Conservation (phyloP, 1,139 yeast species). For the Kazachstania sp. region DNA sequence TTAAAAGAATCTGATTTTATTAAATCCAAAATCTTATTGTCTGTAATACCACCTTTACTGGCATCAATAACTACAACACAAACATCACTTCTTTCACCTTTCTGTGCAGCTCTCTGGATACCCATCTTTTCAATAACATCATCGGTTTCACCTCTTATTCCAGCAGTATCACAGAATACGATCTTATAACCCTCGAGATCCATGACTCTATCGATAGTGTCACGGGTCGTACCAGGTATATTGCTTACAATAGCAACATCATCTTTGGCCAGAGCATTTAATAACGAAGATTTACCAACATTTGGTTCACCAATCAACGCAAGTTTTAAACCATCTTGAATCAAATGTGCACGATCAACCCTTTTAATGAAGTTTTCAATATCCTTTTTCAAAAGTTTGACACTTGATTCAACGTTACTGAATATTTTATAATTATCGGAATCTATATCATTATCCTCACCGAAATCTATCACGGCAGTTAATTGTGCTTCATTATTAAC, state of each 20-base stretch:
- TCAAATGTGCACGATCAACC: slow-evolving; percentile 52
- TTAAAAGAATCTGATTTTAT: slow-evolving; percentile 31
- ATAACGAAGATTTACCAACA: slow-evolving; percentile 87
- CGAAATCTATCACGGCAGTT: slow-evolving; percentile 88
- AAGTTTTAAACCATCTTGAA: slow-evolving; percentile 65
- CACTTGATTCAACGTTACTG: slow-evolving; percentile 39
- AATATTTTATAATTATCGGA: slow-evolving; percentile 50
- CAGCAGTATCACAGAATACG: slow-evolving; percentile 88
- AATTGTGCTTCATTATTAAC: slow-evolving; percentile 62
- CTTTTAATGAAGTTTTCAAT: slow-evolving; percentile 43
- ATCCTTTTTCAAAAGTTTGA: slow-evolving; percentile 37
- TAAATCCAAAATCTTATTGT: slow-evolving; percentile 16
- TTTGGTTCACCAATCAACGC: slow-evolving; percentile 87
- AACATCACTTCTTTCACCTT: slow-evolving; percentile 53
- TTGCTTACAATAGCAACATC: slow-evolving; percentile 90
- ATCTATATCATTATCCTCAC: slow-evolving; percentile 85
- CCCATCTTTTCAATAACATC: slow-evolving; percentile 76
- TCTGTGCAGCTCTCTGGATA: slow-evolving; percentile 60
- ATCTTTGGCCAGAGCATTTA: slow-evolving; percentile 63
- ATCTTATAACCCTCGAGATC: slow-evolving; percentile 82
- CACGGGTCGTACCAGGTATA: slow-evolving; percentile 93
- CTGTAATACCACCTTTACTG: slow-evolving; percentile 8
- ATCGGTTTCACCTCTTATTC: slow-evolving; percentile 51
- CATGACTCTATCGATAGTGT: slow-evolving; percentile 69
- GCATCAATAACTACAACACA: slow-evolving; percentile 44